Conservation (phyloP, 345 rosid species). For the Psidium guajava region DNA sequence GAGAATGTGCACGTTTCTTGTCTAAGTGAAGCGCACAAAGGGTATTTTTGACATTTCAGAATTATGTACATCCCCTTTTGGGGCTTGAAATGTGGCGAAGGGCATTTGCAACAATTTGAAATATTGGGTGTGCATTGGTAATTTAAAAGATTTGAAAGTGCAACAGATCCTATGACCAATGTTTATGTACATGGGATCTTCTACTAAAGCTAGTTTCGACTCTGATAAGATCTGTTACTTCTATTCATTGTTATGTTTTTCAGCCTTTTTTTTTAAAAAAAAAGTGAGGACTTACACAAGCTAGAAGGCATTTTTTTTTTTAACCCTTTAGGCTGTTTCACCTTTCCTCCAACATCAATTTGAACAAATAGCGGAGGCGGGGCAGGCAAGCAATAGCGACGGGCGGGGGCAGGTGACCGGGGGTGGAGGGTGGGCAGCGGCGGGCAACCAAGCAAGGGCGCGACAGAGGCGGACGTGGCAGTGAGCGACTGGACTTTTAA, state of each 20-base stretch:
- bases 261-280: background rate
- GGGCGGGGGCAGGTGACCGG: no score
- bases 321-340: conserved; percentile 50
- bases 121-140: background rate
- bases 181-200: background rate
- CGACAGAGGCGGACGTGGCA: no score
- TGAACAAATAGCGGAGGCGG: conserved; percentile 24
- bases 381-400: no score
- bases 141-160: background rate
- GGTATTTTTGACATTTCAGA: background rate
- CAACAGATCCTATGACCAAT: background rate
- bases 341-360: conserved; percentile 63
- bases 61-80: background rate
- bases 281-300: background rate
- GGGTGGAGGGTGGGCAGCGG: no score
- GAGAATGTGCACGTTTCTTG: background rate
- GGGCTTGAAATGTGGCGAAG: background rate
- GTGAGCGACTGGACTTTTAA: no score
- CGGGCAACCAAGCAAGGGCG: no score
- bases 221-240: background rate
- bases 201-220: background rate
- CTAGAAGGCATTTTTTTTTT: background rate
- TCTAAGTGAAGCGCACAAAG: background rate
- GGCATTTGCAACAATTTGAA: background rate
- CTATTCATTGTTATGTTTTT: background rate